Percentiles rank a stretch among this genome's conserved stretches.
Conservation (phyloP, 352 stramenopile genomes). For the Pythium angustatum region DNA sequence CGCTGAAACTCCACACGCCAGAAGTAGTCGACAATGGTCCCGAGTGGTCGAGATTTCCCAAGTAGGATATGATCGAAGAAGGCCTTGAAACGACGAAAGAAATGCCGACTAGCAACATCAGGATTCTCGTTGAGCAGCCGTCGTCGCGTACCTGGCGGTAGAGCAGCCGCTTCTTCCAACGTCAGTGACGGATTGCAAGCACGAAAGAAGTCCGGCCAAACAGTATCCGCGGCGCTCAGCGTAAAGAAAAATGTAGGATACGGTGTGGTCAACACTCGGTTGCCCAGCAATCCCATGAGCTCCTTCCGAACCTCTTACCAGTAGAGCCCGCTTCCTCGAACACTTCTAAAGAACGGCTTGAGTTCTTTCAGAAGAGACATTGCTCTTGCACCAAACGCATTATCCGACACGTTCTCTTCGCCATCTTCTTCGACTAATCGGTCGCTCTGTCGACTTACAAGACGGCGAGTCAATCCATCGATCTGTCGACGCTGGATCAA, state of each 20-base stretch:
- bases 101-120: constrained; percentile 27
- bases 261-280: constrained; percentile 17
- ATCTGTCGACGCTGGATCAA: constrained; percentile 32
- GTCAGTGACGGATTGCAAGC: constrained; percentile 18
- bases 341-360: constrained; percentile 25
- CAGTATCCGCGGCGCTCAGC: constrained; percentile 33
- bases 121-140: constrained; percentile 26
- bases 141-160: not conserved
- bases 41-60: constrained; percentile 6
- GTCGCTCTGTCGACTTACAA: not conserved
- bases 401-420: not conserved
- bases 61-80: constrained; percentile 24
- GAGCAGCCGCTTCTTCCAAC: not conserved
- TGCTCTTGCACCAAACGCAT: not conserved
- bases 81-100: constrained; percentile 28
- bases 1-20: constrained; percentile 6
- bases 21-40: not conserved
- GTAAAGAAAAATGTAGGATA: constrained; percentile 33
- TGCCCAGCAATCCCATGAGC: constrained; percentile 27
- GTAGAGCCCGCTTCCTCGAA: constrained; percentile 25
- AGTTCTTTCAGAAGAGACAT: constrained; percentile 16
- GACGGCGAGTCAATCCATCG: constrained; percentile 23
- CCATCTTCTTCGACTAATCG: not conserved
- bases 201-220: constrained; percentile 33
- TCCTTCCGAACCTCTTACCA: constrained; percentile 26